Conservation (phyloP, 2,329 filamentous ascomycete species). For the Talaromyces sp. region DNA sequence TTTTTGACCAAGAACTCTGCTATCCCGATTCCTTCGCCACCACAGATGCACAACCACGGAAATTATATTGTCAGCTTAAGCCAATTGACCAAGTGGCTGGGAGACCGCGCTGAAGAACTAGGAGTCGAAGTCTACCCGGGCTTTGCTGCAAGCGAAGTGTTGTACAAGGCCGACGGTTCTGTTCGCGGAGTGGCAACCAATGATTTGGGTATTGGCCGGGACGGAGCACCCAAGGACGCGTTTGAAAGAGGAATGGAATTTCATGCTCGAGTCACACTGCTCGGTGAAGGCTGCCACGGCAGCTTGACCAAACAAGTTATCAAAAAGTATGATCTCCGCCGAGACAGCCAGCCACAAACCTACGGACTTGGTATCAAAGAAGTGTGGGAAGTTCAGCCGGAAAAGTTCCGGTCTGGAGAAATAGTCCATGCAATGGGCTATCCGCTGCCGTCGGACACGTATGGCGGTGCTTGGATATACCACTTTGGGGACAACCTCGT, state of each 20-base stretch:
- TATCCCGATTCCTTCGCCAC: conserved; percentile 79
- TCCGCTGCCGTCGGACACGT: conserved; percentile 80
- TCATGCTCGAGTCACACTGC: conserved; percentile 83
- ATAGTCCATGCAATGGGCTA: conserved; percentile 91
- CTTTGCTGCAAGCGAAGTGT: conserved; percentile 87
- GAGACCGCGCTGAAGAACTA: conserved; percentile 90
- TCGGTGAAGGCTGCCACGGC: conserved; percentile 93
- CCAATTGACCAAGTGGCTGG: conserved; percentile 92
- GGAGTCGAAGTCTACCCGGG: conserved; percentile 96
- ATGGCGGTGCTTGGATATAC: conserved; percentile 99
- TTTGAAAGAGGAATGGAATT: conserved; percentile 99
- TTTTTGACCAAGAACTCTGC: conserved; percentile 80
- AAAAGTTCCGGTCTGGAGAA: conserved; percentile 83
- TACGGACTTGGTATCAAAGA: conserved; percentile 95
- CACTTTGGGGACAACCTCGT: conserved; percentile 98
- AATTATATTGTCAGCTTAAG: conserved; percentile 97
- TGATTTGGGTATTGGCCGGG: conserved; percentile 77
- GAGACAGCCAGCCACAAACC: conserved; percentile 88
- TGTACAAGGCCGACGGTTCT: conserved; percentile 80
- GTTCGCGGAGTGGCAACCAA: conserved; percentile 95
- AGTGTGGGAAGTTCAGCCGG: conserved; percentile 92
- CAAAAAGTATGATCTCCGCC: conserved; percentile 85
- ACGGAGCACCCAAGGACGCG: conserved; percentile 78
- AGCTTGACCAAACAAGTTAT: conserved; percentile 92
- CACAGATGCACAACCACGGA: conserved; percentile 96